These are phyloP conservation scores for Ramularia endophylla DNA, from an alignment of 2,329 filamentous ascomycete species.

Conservation along the genomic window DNA sequence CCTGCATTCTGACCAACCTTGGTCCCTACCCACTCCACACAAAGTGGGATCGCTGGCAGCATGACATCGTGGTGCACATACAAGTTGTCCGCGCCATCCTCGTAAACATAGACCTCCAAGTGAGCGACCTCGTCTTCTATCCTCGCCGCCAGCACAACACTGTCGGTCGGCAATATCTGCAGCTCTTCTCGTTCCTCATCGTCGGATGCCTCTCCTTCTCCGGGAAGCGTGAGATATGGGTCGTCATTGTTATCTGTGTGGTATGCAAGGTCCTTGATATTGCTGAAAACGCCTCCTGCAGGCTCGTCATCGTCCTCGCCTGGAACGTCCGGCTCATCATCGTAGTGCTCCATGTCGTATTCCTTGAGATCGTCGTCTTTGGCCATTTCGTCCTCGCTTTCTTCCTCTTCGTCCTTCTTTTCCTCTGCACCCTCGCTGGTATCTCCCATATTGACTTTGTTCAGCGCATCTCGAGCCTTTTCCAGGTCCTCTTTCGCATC, in stretches of 20 bases:
- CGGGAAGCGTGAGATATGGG: conserved; percentile 86
- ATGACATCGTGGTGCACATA: conserved; percentile 99
- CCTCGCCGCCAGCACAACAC: conserved; percentile 84
- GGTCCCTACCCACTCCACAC: conserved; percentile 91
- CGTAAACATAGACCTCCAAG: conserved; percentile 95
- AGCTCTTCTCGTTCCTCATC: conserved; percentile 90
- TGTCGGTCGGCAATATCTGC: conserved; percentile 88
- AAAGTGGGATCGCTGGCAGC: conserved; percentile 92
- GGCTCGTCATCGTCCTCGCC: conserved; percentile 56
- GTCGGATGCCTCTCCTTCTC: conserved; percentile 57
- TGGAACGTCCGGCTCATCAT: conserved; percentile 54
- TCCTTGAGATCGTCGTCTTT: conserved; percentile 85
- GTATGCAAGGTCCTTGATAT: conserved; percentile 87
- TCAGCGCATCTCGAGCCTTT: conserved; percentile 51
- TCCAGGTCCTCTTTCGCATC: conserved; percentile 84
- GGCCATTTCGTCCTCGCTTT: conserved; percentile 19
- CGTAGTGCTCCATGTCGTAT: conserved; percentile 94
- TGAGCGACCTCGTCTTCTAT: conserved; percentile 97
- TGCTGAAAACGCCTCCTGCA: conserved; percentile 74
- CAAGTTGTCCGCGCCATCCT: conserved; percentile 89
- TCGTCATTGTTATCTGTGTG: conserved; percentile 93
- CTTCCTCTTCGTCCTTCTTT: conserved; percentile 35
- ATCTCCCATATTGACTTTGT: conserved; percentile 31
- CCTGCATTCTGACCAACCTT: conserved; percentile 65
- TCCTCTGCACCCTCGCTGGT: conserved; percentile 70